Conservation (phyloP, 345 rosid species). For the Acer campestre region DNA sequence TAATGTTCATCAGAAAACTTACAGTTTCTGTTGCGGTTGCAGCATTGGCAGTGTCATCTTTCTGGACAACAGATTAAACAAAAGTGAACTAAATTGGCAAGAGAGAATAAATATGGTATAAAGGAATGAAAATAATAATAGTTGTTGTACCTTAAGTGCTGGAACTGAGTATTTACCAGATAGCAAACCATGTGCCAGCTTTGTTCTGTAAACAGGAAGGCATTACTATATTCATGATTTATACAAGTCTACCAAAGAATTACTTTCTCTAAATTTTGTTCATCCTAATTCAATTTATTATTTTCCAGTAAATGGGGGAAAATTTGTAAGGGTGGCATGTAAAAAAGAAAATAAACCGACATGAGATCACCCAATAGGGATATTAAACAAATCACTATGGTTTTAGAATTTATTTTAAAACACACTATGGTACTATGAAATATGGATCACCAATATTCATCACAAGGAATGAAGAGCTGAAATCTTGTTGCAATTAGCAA, state of each 20-base stretch:
- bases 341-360: neutral
- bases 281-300: neutral
- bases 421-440: neutral
- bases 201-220: slow-evolving; percentile 65
- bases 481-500: neutral
- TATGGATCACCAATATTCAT: neutral
- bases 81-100: slow-evolving; percentile 7
- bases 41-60: slow-evolving; percentile 40
- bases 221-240: slow-evolving; percentile 13
- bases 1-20: slow-evolving; percentile 34
- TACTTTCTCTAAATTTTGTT: neutral
- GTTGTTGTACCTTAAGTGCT: slow-evolving; percentile 54
- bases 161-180: slow-evolving; percentile 94
- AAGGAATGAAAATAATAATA: slow-evolving; percentile 15
- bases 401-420: neutral
- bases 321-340: neutral
- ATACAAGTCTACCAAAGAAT: neutral
- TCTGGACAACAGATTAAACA: slow-evolving; percentile 42
- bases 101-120: neutral
- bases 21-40: slow-evolving; percentile 40
- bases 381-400: neutral
- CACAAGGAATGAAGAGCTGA: neutral
- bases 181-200: slow-evolving; percentile 93
- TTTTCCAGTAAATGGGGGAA: neutral
- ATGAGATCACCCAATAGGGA: neutral